phyloP scores from a whole-genome alignment of 2,329 filamentous ascomycete genomes.

The Tolypocladium inflatum region DNA sequence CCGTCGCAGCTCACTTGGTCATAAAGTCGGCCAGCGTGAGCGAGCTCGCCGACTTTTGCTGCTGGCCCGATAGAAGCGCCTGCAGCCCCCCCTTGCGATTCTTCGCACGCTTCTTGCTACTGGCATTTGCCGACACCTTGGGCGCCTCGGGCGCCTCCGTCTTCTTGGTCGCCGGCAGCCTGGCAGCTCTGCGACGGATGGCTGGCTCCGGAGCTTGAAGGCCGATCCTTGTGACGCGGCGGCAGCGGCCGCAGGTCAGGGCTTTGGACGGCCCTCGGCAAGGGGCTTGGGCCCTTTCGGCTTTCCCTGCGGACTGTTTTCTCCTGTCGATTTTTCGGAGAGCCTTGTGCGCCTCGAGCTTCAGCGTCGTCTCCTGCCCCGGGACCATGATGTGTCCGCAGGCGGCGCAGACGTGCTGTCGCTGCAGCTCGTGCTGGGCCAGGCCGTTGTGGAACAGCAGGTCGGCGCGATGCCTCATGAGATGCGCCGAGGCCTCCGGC shows the following conservation, averaged over 20 bases:
- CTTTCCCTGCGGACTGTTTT: background rate
- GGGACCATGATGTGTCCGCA: constrained; percentile 53
- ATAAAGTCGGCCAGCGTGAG: constrained; percentile 49
- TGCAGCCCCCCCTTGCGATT: constrained; percentile 57
- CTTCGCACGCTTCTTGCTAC: constrained; percentile 57
- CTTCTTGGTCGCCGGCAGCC: constrained; percentile 10
- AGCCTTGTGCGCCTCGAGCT: constrained; percentile 20
- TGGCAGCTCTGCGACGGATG: constrained; percentile 12
- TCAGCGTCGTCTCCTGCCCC: constrained; percentile 33
- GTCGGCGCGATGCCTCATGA: constrained; percentile 44
- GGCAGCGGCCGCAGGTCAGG: constrained; percentile 36
- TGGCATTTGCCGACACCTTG: constrained; percentile 38
- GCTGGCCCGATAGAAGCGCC: constrained; percentile 47
- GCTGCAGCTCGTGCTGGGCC: constrained; percentile 34
- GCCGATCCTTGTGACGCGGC: constrained; percentile 29
- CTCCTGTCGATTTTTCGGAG: background rate
- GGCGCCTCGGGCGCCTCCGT: background rate
- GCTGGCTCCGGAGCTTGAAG: constrained; percentile 27
- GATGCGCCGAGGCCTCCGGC: constrained; percentile 48
- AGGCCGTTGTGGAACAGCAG: constrained; percentile 39
- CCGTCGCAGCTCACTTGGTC: constrained; percentile 20
- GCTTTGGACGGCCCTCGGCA: constrained; percentile 7
- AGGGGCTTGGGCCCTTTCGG: background rate
- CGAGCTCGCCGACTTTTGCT: constrained; percentile 29
- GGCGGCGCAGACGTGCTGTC: constrained; percentile 44